Evolutionary conservation across 352 stramenopile genomes (phyloP).

Genomic region (Globisporangium paroecandrum): DNA sequence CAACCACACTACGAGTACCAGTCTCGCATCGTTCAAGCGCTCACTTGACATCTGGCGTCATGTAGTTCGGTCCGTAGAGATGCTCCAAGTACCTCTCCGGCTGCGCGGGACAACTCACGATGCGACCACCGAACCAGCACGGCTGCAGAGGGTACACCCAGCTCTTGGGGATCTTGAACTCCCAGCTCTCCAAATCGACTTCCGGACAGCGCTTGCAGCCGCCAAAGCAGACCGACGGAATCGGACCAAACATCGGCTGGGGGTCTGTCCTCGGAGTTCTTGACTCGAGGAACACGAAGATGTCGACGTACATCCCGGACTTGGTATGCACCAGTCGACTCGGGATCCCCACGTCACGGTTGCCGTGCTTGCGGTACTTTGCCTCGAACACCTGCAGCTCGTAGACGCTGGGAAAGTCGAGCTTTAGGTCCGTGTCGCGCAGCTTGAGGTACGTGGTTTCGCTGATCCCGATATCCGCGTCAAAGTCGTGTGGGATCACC

Average conservation of each 20-base stretch:
- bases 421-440: conserved; percentile 7
- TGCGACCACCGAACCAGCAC: conserved; percentile 21
- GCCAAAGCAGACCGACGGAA: background rate
- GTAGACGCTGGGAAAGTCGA: conserved; percentile 19
- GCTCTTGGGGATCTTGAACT: conserved; percentile 23
- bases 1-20: too few relatives aligned
- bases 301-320: conserved; percentile 26
- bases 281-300: conserved; percentile 26
- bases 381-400: conserved; percentile 22
- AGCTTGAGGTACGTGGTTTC: conserved; percentile 10
- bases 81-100: conserved; percentile 21
- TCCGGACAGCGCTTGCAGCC: conserved; percentile 20
- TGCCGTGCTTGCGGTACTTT: conserved; percentile 14
- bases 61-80: conserved; percentile 23
- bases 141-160: conserved; percentile 30
- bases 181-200: background rate
- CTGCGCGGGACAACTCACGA: conserved; percentile 22
- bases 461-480: conserved; percentile 27
- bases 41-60: too few relatives aligned
- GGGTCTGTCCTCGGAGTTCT: background rate
- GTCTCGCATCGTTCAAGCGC: too few relatives aligned
- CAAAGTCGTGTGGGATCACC: conserved; percentile 27
- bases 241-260: background rate
- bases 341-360: conserved; percentile 20
- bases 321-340: conserved; percentile 22